Evolutionary conservation across 1,284 basidiomycete species (phyloP).

Genomic region (Trametes sp.): DNA sequence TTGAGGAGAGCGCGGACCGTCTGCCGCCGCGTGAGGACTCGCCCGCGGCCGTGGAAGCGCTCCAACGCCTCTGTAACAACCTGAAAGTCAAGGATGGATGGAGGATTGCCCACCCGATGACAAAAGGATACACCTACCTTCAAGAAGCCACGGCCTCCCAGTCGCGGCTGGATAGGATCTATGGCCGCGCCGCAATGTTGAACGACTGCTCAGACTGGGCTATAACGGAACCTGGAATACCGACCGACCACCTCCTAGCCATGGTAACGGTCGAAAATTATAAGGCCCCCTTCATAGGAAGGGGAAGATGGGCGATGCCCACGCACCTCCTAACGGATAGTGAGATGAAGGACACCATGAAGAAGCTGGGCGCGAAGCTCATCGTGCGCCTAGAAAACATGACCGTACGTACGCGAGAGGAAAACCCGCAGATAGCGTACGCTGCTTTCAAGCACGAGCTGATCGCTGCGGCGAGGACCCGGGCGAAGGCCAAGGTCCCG

Average conservation of each 20-base stretch:
- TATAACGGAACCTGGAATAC: background rate
- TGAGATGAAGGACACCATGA: background rate
- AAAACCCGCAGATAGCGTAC: background rate
- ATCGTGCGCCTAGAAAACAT: background rate
- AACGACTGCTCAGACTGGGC: background rate
- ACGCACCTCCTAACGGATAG: slow-evolving; percentile 25
- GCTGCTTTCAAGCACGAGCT: background rate
- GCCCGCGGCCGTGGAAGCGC: too few species aligned
- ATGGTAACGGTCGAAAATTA: background rate
- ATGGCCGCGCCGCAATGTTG: background rate
- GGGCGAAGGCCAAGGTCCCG: slow-evolving; percentile 3
- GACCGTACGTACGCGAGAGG: background rate
- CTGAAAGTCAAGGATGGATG: background rate
- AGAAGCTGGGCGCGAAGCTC: background rate
- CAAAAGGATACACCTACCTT: background rate
- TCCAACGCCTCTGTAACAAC: background rate
- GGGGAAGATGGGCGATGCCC: background rate
- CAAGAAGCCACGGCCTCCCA: background rate
- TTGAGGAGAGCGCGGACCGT: background rate
- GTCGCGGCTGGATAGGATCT: background rate
- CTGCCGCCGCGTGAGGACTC: background rate
- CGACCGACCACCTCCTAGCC: background rate
- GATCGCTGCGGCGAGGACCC: background rate
- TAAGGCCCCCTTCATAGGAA: background rate
- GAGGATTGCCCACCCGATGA: background rate